These are phyloP conservation scores for Saitozyma podzolica DNA, from an alignment of 768 basidiomycete genomes.

Conservation along the genomic window DNA sequence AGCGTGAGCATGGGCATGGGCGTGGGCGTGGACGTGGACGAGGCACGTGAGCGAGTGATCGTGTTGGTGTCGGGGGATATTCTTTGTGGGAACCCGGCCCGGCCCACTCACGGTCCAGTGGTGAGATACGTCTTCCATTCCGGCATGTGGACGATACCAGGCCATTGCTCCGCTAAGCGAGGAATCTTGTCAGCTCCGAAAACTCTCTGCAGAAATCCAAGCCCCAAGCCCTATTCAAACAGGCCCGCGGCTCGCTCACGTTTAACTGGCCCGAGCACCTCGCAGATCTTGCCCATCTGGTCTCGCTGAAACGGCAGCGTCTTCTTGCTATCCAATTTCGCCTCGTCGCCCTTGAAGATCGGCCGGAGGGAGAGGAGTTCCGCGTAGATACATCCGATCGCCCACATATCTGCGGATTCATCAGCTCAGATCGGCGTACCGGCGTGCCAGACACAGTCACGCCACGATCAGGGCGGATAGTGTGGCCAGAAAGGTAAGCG, in stretches of 20 bases:
- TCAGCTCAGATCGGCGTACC: neutral
- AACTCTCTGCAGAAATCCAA: neutral
- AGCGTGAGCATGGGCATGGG: no score
- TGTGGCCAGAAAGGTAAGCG: neutral
- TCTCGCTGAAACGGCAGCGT: slow-evolving; percentile 96
- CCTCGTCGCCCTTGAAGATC: slow-evolving; percentile 99
- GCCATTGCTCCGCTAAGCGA: slow-evolving; percentile 79
- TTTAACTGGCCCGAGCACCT: slow-evolving; percentile 84
- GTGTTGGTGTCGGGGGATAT: neutral
- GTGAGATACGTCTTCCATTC: slow-evolving; percentile 62
- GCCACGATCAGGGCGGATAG: neutral
- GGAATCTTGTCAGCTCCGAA: neutral
- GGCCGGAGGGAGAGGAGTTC: slow-evolving; percentile 90
- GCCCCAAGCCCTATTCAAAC: neutral
- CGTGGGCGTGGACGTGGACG: no score
- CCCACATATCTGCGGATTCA: slow-evolving; percentile 73
- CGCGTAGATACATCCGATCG: slow-evolving; percentile 95
- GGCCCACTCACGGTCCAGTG: slow-evolving; percentile 32
- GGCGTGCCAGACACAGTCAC: neutral
- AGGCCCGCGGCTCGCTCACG: slow-evolving; percentile 57
- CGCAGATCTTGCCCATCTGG: slow-evolving; percentile 93
- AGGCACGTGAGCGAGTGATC: no score
- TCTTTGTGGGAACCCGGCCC: neutral
- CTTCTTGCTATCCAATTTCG: slow-evolving; percentile 87
- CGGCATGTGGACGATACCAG: slow-evolving; percentile 77